Percentiles rank a stretch among this genome's conserved stretches.
Evolutionary conservation across 129 eudicot genomes (phyloP).

Genomic region (Centrapalus pauciflorus): DNA sequence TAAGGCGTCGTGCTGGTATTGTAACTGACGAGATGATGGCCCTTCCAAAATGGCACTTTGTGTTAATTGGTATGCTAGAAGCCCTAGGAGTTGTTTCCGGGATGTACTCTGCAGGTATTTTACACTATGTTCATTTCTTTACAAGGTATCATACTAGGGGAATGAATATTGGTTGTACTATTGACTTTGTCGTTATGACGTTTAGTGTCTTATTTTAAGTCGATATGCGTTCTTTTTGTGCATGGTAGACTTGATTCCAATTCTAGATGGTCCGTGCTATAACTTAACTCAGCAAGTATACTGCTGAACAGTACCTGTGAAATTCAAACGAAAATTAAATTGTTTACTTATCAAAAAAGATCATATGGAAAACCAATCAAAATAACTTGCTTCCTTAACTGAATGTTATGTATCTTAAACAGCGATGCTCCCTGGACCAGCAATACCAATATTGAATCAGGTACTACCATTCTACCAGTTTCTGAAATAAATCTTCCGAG

Average conservation of each 20-base stretch:
- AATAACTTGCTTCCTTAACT: conserved; percentile 13
- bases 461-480: conserved; percentile 38
- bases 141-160: conserved; percentile 4
- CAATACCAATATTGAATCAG: conserved; percentile 86
- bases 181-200: not conserved
- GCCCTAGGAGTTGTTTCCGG: conserved; percentile 77
- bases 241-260: conserved; percentile 13
- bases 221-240: conserved; percentile 6
- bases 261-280: conserved; percentile 9
- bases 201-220: not conserved
- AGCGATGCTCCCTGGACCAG: conserved; percentile 99
- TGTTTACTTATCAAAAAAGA: conserved; percentile 1
- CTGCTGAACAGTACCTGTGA: conserved; percentile 10
- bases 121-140: not conserved
- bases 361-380: not conserved
- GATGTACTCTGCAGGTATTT: conserved; percentile 85
- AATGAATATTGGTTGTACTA: not conserved
- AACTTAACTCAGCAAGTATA: conserved; percentile 11
- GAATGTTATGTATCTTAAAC: conserved; percentile 35
- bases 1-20: conserved; percentile 58
- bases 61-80: conserved; percentile 82
- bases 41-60: conserved; percentile 69
- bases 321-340: conserved; percentile 6
- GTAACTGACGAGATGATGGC: conserved; percentile 79
- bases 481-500: conserved; percentile 5